Percentiles rank a stretch among this genome's conserved stretches.
Conservation (phyloP, 176 grass and related monocot species). For the Thinopyrum elongatum region DNA sequence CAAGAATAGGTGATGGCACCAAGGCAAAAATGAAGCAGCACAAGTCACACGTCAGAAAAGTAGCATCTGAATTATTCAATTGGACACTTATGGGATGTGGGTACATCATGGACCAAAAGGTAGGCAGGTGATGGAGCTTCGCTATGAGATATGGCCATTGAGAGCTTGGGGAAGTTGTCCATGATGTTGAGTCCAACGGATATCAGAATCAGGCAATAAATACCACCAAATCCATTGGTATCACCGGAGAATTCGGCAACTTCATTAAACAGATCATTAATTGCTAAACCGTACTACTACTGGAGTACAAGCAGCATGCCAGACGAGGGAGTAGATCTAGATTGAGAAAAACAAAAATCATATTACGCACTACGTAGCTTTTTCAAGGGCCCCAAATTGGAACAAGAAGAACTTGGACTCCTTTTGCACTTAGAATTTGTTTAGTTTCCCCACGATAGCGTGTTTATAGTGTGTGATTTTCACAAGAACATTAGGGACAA, state of each 20-base stretch:
- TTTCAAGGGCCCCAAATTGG: background rate
- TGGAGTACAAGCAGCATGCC: background rate
- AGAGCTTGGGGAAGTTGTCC: conserved; percentile 23
- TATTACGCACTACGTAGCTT: background rate
- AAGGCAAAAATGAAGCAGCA: conserved; percentile 36
- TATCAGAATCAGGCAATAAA: conserved; percentile 26
- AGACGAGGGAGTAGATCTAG: conserved; percentile 9
- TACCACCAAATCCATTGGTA: background rate
- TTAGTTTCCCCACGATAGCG: background rate
- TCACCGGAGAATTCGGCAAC: background rate
- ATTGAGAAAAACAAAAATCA: background rate
- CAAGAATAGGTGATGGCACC: conserved; percentile 7
- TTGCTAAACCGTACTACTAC: conserved; percentile 4
- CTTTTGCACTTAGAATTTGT: conserved; percentile 19
- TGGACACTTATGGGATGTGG: background rate
- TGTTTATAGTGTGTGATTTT: background rate
- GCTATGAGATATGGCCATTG: conserved; percentile 20
- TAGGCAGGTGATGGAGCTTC: conserved; percentile 17
- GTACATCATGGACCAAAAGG: conserved; percentile 32
- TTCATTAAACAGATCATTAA: conserved; percentile 35
- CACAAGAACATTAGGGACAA: background rate
- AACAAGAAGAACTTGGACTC: conserved; percentile 1
- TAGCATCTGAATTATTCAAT: conserved; percentile 30
- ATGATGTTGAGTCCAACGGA: conserved; percentile 28
- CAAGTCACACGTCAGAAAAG: conserved; percentile 30